A percentile compares a stretch with the other conserved stretches of the same genome.
Evolutionary conservation across 441 rosid genomes (phyloP).

Genomic region (Gossypium armourianum): DNA sequence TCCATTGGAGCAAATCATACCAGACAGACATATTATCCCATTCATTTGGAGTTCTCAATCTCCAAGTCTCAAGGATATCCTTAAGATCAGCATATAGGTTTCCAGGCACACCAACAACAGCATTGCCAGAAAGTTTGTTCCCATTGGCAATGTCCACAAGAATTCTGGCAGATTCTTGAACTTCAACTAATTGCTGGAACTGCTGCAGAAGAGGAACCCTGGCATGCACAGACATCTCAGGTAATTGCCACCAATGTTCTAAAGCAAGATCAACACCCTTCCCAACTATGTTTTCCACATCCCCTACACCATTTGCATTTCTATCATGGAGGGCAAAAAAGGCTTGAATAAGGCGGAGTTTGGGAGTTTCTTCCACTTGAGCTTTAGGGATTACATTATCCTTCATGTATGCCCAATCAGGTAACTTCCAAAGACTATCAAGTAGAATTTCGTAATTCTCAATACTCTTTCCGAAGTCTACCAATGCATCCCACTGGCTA

Average conservation of each 20-base stretch:
- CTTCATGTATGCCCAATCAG: slow-evolving; percentile 90
- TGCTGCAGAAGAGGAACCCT: slow-evolving; percentile 88
- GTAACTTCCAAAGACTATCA: slow-evolving; percentile 86
- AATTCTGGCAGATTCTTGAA: slow-evolving; percentile 86
- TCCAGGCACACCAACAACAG: slow-evolving; percentile 56
- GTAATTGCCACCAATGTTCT: slow-evolving; percentile 98
- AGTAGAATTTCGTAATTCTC: slow-evolving; percentile 91
- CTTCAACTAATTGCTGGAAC: slow-evolving; percentile 92
- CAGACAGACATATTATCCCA: slow-evolving; percentile 94
- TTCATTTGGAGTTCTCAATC: slow-evolving; percentile 87
- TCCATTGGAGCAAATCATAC: slow-evolving; percentile 97
- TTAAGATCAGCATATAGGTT: slow-evolving; percentile 84
- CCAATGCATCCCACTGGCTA: background rate
- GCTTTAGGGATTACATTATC: slow-evolving; percentile 92
- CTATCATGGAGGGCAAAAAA: slow-evolving; percentile 82
- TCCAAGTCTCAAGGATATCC: slow-evolving; percentile 96
- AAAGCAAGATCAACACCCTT: slow-evolving; percentile 92
- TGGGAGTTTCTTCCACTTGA: slow-evolving; percentile 92
- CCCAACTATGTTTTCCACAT: slow-evolving; percentile 77
- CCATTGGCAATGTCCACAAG: slow-evolving; percentile 77
- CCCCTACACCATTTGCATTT: slow-evolving; percentile 61
- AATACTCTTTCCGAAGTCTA: slow-evolving; percentile 73
- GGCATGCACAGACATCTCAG: slow-evolving; percentile 87
- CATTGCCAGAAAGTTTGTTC: slow-evolving; percentile 51
- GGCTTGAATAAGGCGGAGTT: slow-evolving; percentile 83